phyloP scores from a whole-genome alignment of 805 yeast species.

The Lipomyces japonicus region DNA sequence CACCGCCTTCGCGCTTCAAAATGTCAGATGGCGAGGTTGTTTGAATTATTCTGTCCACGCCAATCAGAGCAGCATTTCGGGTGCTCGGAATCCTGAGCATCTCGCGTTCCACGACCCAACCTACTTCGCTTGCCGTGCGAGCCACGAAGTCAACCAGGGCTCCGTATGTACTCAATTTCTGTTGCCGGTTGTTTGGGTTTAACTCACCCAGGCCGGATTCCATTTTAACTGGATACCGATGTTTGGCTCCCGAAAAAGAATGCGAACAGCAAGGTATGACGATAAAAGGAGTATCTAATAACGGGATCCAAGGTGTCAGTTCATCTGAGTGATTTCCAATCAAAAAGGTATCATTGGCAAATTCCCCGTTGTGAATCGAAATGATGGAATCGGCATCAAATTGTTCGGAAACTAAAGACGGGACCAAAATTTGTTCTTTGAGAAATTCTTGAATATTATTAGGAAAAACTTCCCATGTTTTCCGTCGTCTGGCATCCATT shows the following conservation, averaged over 20 bases:
- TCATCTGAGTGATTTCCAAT: slow-evolving; percentile 97
- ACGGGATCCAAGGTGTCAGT: slow-evolving; percentile 91
- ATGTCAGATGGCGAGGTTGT: slow-evolving; percentile 40
- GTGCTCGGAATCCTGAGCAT: slow-evolving; percentile 92
- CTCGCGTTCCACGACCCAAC: slow-evolving; percentile 84
- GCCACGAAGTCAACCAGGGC: slow-evolving; percentile 83
- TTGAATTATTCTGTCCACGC: slow-evolving; percentile 44
- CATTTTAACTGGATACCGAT: slow-evolving; percentile 48
- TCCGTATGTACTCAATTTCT: slow-evolving; percentile 56
- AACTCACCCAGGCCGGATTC: background rate
- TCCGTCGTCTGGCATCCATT: slow-evolving; percentile 82
- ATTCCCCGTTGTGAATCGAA: slow-evolving; percentile 33
- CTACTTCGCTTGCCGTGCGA: slow-evolving; percentile 58
- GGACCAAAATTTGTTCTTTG: slow-evolving; percentile 78
- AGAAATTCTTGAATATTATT: slow-evolving; percentile 53
- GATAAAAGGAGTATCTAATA: slow-evolving; percentile 73
- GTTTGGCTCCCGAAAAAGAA: slow-evolving; percentile 69
- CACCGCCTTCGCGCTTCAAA: slow-evolving; percentile 77
- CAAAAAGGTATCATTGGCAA: slow-evolving; percentile 67
- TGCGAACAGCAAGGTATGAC: slow-evolving; percentile 97
- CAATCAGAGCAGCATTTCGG: slow-evolving; percentile 85
- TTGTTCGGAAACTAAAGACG: slow-evolving; percentile 38
- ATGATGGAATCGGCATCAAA: background rate
- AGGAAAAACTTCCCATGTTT: slow-evolving; percentile 82
- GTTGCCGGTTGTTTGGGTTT: slow-evolving; percentile 5